Base-by-base conservation (phyloP, 768 basidiomycete genomes). In the Mycena epipterygia region DNA sequence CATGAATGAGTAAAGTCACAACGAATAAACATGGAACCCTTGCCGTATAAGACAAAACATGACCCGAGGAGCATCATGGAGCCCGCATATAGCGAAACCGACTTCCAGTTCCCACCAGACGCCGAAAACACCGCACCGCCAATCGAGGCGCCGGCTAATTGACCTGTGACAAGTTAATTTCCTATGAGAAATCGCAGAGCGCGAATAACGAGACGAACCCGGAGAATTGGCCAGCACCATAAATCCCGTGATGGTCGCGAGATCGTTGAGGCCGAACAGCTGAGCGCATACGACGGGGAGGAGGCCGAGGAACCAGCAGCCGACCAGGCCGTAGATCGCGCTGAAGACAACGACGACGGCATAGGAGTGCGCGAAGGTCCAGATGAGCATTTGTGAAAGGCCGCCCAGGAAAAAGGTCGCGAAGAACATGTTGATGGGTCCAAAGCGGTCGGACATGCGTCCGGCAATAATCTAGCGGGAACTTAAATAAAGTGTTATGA, bases 401-500 rank as follows among this genome's bases (percentile, higher is more conserved):
- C 81, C 81, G 27, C 81, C 80, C 37, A 82, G 65, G 55, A 78
- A 68, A 70, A 84, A 76, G 39, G 77, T 74, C n/a, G 79, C 51
- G 59, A 83, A 81, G 68, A 84, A 78, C 48, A 83, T 77, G 73
- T 85, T 85, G 46, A 81, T 77, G 19, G 82, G 79, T 5, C 84
- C 84, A 51, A 84, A 68, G 21, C 75, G 71, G 72, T 85, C 84
- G 7, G 81, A 79, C n/a, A 81, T 48, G 63, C 79, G 78, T 1
- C 84, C 84, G 53, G 82, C 79, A 27, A 76, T 58, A 37, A 81
- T 79, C 57, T 84, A 52, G 7, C 44, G 16, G 30, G 33, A 44
- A 33, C 42, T 23, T 58, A 37, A 51, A 35, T 66, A n/a, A 27
- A 8, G 29, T 23, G 1, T 16, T 17, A n/a, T 17, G 11, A 13